Percentiles rank a stretch among this genome's conserved stretches.
Evolutionary conservation across 169 alveolate genomes (phyloP).

Genomic region (Eimeria tenella): DNA sequence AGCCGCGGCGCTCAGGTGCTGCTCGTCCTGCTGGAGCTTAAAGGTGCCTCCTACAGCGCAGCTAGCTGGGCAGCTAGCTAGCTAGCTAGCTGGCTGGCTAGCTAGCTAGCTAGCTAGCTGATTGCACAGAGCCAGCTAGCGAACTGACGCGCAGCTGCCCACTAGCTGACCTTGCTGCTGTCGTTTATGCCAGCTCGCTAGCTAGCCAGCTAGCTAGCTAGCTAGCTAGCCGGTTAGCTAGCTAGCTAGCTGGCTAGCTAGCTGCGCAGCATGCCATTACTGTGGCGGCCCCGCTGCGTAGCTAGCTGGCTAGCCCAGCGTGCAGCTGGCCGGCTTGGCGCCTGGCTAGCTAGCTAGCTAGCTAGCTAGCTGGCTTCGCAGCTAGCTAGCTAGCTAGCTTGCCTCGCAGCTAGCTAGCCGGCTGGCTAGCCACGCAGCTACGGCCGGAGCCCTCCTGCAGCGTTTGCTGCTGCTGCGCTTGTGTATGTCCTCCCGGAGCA

Average conservation of each 20-base stretch:
- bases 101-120: too few relatives aligned
- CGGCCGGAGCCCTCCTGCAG: not conserved
- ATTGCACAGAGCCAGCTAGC: too few relatives aligned
- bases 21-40: constrained; percentile 54
- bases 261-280: too few relatives aligned
- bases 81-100: too few relatives aligned
- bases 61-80: not conserved
- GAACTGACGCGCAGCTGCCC: too few relatives aligned
- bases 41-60: not conserved
- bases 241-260: too few relatives aligned
- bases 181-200: too few relatives aligned
- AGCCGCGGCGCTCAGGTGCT: constrained; percentile 24
- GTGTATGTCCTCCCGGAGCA: not conserved
- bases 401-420: not conserved
- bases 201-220: too few relatives aligned
- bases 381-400: not conserved
- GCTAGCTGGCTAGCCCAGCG: too few relatives aligned
- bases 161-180: too few relatives aligned
- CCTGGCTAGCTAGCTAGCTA: not conserved
- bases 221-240: too few relatives aligned
- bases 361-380: constrained; percentile 6
- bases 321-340: not conserved
- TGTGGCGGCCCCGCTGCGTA: too few relatives aligned
- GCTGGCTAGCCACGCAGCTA: not conserved
- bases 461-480: not conserved